Evolutionary conservation across 1,139 yeast genomes (phyloP), one percentile per base, ranked within the genome.

Genomic region (Torulaspora globosa): DNA sequence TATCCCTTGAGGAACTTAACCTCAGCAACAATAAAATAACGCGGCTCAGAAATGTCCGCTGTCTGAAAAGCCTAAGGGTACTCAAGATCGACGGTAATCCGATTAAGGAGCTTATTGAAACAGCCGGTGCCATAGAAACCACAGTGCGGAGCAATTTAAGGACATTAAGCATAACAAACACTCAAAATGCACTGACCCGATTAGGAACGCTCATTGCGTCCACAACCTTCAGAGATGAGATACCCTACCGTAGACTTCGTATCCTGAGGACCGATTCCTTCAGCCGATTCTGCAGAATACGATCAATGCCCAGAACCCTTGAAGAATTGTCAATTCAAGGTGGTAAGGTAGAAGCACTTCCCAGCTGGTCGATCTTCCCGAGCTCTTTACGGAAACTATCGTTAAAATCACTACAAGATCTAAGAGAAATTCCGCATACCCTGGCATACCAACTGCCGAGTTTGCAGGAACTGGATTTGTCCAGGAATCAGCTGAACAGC

Each of bases 21-120:
- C 52, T 62, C 16, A 43, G 56, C 29, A 44, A 48, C 35, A 59
- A 62, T 48, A 47, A 44, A 14, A 57, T 59, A 15, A 57, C 52
- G 4, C 42, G 39, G 18, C 33, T 60, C 14, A 49, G 45, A 28
- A 59, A 57, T 51, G 36, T 59, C 11, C 44, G 44, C 14, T 18
- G 32, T 6, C 49, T 61, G 29, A 36, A 38, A 26, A 49, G 41
- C 12, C 47, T 62, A 19, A 50, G 50, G 10, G 46, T 51, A 6
- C 43, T 61, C 29, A 54, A 43, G 18, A 36, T 61, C 23, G 57
- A 60, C 33, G 54, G 56, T 21, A 62, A 61, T 39, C 60, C 61
- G 27, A 42, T 59, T 9, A 51, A 44, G 23, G 34, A 35, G 31
- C 18, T 48, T 23, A 35, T 57, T 3, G 55, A 49, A 19, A 14